Evolutionary conservation across 352 stramenopile genomes (phyloP), one percentile per base, ranked within the genome.

Genomic region (Discostella stelligera): DNA sequence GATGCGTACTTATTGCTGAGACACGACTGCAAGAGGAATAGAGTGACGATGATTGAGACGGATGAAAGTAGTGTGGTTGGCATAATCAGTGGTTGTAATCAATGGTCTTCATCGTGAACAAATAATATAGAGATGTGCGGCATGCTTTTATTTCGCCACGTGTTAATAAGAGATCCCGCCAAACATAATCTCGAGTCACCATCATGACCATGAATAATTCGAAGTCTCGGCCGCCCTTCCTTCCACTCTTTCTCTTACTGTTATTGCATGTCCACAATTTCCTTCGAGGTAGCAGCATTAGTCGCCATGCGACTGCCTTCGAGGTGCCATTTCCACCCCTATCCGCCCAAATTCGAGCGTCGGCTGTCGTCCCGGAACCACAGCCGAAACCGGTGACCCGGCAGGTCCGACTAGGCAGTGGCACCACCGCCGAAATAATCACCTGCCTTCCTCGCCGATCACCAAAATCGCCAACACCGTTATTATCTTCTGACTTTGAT

Each of bases 351-450:
- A 75, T 80, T 30, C 58, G 72, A 56, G 39, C 72, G 23, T 62
- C 58, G 30, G 58, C 46, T 16, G 50, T 67, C 9, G 2, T 53
- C 32, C 10, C 49, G 18, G 63, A 41, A 21, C 16, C 32, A 18
- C 48, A 32, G 11, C 59, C 55, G 11, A 4, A 56, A 13, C 66
- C 60, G 11, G 56, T 65, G 18, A 75, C 65, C 0, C 60, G 65
- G 62, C 60, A 72, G 41, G 0, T 78, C n/a, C n/a, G 54, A 50
- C 59, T 82, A 5, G 60, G 21, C 48, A 77, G 68, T 37, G 74
- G 74, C 4, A 82, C 74, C 41, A 67, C 27, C 27, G 74, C 74
- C 20, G 68, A 82, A 52, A 41, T 82, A 2, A 72, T 78, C 18
- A 66, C 56, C 2, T 82, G 74, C 25, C 25, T 73, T 32, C 67